A percentile compares a stretch with the other conserved stretches of the same genome.
These are phyloP conservation scores for Colletotrichum nymphaeae DNA, from an alignment of 2,329 filamentous ascomycete genomes.

Conservation along the genomic window DNA sequence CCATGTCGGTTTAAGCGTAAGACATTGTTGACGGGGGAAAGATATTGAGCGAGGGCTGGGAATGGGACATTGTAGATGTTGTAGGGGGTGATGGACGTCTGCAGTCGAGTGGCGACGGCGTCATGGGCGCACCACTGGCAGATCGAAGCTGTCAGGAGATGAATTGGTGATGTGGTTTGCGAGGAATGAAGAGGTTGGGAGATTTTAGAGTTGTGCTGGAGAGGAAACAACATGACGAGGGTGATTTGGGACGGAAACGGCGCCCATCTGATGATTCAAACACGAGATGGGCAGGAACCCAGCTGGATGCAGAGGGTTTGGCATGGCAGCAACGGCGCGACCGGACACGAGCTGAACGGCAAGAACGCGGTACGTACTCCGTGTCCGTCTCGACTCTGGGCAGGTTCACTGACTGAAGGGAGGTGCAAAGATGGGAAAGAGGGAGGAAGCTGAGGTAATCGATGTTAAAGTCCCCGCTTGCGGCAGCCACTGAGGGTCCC, in stretches of 20 bases:
- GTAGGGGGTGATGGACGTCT: neutral
- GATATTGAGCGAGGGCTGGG: constrained; percentile 4
- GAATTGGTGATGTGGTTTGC: neutral
- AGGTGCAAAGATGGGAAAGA: neutral
- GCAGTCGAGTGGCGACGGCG: neutral
- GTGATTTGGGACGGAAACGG: neutral
- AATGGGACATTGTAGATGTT: neutral
- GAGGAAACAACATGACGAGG: constrained; percentile 1
- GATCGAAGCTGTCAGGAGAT: neutral
- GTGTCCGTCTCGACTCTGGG: no score
- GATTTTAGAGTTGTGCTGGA: neutral
- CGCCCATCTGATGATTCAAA: neutral
- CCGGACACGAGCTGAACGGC: neutral
- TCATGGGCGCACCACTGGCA: neutral
- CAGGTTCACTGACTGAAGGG: neutral
- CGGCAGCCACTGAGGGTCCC: neutral
- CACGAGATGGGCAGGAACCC: neutral
- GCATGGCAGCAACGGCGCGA: neutral
- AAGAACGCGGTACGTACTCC: neutral
- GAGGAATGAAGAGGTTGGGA: constrained; percentile 7
- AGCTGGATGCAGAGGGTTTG: neutral
- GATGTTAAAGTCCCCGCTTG: neutral
- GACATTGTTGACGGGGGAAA: neutral
- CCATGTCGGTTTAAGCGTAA: neutral
- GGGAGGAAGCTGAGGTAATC: neutral